Percentiles rank a stretch among this genome's conserved stretches.
Conservation (phyloP, 371 early-diverging fungal species). For the Haplosporangium sp. region DNA sequence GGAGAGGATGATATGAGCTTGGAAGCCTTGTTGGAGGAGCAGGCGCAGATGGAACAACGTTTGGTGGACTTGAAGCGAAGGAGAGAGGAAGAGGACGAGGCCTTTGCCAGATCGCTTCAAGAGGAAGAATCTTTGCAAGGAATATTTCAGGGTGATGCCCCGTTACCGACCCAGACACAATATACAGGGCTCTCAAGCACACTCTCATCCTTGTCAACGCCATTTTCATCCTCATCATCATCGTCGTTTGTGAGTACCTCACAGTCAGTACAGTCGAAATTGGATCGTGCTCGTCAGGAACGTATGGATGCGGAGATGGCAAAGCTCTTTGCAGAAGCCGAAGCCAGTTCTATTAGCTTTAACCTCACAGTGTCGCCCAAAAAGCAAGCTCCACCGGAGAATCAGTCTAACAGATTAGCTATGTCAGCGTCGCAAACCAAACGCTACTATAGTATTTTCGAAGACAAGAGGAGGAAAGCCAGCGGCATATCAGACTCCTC, state of each 20-base stretch:
- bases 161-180: no score
- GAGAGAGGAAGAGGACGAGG: conserved; percentile 52
- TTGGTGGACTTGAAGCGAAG: conserved; percentile 32
- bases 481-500: no score
- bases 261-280: conserved; percentile 10
- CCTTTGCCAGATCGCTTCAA: conserved; percentile 34
- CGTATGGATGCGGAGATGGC: conserved; percentile 52
- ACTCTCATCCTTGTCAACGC: no score
- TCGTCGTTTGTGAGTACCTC: background rate
- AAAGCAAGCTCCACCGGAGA: background rate
- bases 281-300: conserved; percentile 43
- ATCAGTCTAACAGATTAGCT: no score
- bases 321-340: conserved; percentile 37
- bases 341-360: conserved; percentile 9
- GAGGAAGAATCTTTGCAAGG: conserved; percentile 25
- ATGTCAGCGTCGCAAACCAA: no score
- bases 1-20: conserved; percentile 37
- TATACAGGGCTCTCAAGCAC: background rate
- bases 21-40: conserved; percentile 35
- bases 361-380: conserved; percentile 26
- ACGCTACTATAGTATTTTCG: no score
- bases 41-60: conserved; percentile 38
- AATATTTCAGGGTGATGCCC: no score
- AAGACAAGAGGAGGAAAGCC: no score
- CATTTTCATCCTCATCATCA: conserved; percentile 2